Percentiles rank a stretch among this genome's conserved stretches.
Conservation (phyloP, 345 rosid genomes). For the Eucalyptus cloeziana region DNA sequence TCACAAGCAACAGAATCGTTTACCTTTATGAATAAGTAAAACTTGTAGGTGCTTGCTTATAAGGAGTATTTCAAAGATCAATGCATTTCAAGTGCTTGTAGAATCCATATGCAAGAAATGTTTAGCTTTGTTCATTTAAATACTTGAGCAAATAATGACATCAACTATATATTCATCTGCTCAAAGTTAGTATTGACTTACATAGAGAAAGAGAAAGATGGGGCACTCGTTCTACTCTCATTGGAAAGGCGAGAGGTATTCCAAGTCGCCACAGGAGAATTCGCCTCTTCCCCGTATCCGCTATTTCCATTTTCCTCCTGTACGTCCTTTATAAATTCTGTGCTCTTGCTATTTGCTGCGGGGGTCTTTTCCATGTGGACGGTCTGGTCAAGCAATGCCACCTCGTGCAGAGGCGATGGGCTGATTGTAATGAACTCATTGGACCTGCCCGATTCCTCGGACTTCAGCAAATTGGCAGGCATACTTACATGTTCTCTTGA, state of each 20-base stretch:
- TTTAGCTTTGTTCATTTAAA: neutral
- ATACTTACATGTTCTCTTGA: slow-evolving; percentile 6
- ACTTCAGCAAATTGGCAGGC: slow-evolving; percentile 2
- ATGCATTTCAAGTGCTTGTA: neutral
- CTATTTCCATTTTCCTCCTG: neutral
- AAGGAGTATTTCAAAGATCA: neutral
- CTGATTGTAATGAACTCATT: slow-evolving; percentile 20
- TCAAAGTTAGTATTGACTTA: slow-evolving; percentile 7
- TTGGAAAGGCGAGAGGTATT: slow-evolving; percentile 25
- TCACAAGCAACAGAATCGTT: neutral
- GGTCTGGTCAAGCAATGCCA: neutral
- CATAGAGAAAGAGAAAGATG: slow-evolving; percentile 51
- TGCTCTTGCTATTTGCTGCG: neutral
- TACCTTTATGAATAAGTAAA: neutral
- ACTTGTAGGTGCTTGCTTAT: neutral
- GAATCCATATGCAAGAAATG: neutral
- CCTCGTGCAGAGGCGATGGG: slow-evolving; percentile 11
- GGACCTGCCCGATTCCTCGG: slow-evolving; percentile 1
- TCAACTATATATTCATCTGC: neutral
- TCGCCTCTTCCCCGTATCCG: neutral
- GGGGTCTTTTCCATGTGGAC: neutral
- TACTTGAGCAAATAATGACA: neutral
- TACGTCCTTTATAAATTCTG: neutral
- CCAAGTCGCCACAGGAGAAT: slow-evolving; percentile 8
- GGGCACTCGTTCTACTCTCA: slow-evolving; percentile 22